These are phyloP conservation scores for Sarcodon aspratus DNA, from an alignment of 768 basidiomycete species.

Conservation along the genomic window DNA sequence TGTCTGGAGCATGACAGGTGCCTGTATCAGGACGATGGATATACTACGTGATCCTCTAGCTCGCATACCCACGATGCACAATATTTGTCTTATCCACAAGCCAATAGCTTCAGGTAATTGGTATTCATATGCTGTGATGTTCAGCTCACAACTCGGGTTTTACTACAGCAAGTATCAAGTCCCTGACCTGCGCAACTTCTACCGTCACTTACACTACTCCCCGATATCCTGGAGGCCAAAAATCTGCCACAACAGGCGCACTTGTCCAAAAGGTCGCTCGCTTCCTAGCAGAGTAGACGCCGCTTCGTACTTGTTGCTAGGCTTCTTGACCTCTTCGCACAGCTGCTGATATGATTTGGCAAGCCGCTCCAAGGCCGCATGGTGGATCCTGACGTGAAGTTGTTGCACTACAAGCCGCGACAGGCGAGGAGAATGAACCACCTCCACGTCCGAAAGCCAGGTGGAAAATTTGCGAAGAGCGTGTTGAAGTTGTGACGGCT, in stretches of 20 bases:
- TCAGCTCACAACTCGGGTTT: too few species aligned
- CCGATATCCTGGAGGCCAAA: slow-evolving; percentile 51
- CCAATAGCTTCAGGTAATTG: too few species aligned
- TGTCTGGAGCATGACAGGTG: too few species aligned
- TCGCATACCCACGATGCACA: too few species aligned
- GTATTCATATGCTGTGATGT: too few species aligned
- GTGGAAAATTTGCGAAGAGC: slow-evolving; percentile 63
- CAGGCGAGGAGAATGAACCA: slow-evolving; percentile 73
- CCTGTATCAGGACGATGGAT: too few species aligned
- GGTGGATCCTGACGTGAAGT: slow-evolving; percentile 64
- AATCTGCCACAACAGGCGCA: slow-evolving; percentile 63
- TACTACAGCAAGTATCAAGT: too few species aligned
- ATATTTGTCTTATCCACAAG: too few species aligned
- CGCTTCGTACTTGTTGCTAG: slow-evolving; percentile 85
- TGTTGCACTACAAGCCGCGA: slow-evolving; percentile 58
- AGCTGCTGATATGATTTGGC: slow-evolving; percentile 59
- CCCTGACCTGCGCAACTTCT: too few species aligned
- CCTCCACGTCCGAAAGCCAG: slow-evolving; percentile 78
- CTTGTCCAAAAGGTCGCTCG: slow-evolving; percentile 76
- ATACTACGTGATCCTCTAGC: too few species aligned
- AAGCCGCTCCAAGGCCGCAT: slow-evolving; percentile 57
- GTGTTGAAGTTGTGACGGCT: slow-evolving; percentile 47
- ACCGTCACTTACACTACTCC: slow-evolving; percentile 2
- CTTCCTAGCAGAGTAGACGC: slow-evolving; percentile 74
- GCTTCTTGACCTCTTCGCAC: slow-evolving; percentile 66